Evolutionary conservation across 139 green algal genomes (phyloP).

Genomic region (Micromonas pusilla): DNA sequence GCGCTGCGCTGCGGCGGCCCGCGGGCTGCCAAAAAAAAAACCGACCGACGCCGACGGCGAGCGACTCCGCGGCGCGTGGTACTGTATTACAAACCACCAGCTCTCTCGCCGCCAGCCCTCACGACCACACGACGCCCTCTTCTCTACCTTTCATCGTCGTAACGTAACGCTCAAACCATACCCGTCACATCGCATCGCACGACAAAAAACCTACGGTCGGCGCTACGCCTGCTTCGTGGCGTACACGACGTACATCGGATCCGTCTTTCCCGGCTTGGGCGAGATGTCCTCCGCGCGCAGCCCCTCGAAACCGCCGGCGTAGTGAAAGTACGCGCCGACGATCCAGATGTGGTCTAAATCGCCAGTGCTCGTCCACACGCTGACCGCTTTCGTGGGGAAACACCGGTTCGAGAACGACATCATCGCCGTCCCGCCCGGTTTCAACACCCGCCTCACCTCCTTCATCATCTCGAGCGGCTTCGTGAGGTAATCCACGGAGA

Average conservation of each 20-base stretch:
- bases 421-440: constrained; percentile 64
- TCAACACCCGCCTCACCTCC: constrained; percentile 76
- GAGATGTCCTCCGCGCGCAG: constrained; percentile 68
- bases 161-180: too few relatives aligned
- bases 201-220: background rate
- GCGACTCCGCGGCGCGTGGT: too few relatives aligned
- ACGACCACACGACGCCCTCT: too few relatives aligned
- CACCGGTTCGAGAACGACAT: constrained; percentile 85
- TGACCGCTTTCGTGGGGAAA: constrained; percentile 84
- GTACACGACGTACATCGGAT: constrained; percentile 69
- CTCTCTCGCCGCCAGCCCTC: too few relatives aligned
- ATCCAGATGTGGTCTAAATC: constrained; percentile 39
- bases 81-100: too few relatives aligned
- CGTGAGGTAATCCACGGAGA: constrained; percentile 78
- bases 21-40: too few relatives aligned
- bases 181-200: too few relatives aligned
- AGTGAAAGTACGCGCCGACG: constrained; percentile 86
- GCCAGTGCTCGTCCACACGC: constrained; percentile 51
- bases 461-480: constrained; percentile 63
- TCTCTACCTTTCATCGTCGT: too few relatives aligned
- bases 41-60: too few relatives aligned
- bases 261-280: constrained; percentile 38
- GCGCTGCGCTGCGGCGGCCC: too few relatives aligned
- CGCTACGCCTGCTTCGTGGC: constrained; percentile 31
- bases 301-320: constrained; percentile 65